Percentiles rank a stretch among this genome's conserved stretches.
Conservation (phyloP, 2,329 filamentous ascomycete species). For the Aureobasidium sp. region DNA sequence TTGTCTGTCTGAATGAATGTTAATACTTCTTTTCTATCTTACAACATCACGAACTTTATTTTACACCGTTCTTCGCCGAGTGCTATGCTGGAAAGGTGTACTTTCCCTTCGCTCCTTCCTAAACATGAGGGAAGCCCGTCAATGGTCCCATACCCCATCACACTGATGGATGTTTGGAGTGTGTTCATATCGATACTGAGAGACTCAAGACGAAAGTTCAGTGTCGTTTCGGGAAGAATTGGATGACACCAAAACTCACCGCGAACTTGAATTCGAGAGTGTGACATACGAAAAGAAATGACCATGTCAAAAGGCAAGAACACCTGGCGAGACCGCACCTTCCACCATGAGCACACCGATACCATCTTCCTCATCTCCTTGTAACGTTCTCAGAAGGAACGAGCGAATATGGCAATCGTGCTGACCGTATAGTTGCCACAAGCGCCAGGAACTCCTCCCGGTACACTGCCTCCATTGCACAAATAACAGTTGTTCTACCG, state of each 20-base stretch:
- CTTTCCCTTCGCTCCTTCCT: too few species aligned
- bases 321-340: neutral
- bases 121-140: too few species aligned
- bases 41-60: too few species aligned
- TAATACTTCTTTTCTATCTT: neutral
- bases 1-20: neutral
- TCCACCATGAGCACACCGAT: neutral
- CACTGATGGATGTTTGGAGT: too few species aligned
- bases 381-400: slow-evolving; percentile 18
- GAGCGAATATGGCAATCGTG: slow-evolving; percentile 26
- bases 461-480: slow-evolving; percentile 16
- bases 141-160: too few species aligned
- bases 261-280: neutral
- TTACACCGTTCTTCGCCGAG: too few species aligned
- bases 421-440: slow-evolving; percentile 23
- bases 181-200: too few species aligned
- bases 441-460: slow-evolving; percentile 18
- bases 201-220: too few species aligned
- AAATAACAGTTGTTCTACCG: slow-evolving; percentile 8
- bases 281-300: neutral
- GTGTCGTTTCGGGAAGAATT: too few species aligned
- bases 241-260: too few species aligned
- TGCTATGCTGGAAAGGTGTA: too few species aligned
- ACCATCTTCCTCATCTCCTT: neutral
- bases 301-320: too few species aligned